A percentile compares a stretch with the other conserved stretches of the same genome.
These are phyloP conservation scores for Beverwykella pulmonaria DNA, from an alignment of 495 filamentous ascomycete genomes.

Conservation along the genomic window DNA sequence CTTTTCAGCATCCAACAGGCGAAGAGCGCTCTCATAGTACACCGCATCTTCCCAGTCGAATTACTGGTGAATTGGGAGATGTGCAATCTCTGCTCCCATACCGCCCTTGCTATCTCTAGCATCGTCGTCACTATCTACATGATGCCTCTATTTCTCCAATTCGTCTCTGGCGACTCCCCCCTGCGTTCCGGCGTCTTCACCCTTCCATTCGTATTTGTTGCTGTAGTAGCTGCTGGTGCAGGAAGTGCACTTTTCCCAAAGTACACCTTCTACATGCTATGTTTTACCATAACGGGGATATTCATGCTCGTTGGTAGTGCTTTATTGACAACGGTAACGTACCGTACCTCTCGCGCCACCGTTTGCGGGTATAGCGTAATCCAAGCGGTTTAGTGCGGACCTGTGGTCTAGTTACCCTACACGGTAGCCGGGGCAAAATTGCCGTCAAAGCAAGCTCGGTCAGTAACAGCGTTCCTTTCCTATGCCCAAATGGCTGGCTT, in stretches of 20 bases:
- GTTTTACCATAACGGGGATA: conserved; percentile 57
- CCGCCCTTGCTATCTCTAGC: conserved; percentile 43
- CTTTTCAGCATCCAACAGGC: conserved; percentile 55
- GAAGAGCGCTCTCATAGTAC: conserved; percentile 55
- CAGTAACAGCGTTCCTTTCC: conserved; percentile 55
- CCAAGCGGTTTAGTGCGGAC: conserved; percentile 57
- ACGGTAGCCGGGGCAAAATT: conserved; percentile 55
- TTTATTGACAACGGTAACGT: conserved; percentile 54
- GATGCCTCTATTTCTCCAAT: conserved; percentile 46
- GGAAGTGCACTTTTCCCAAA: conserved; percentile 57
- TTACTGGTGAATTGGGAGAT: conserved; percentile 51
- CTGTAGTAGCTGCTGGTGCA: conserved; percentile 41
- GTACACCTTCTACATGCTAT: conserved; percentile 60
- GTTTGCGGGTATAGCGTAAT: conserved; percentile 63
- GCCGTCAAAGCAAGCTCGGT: neutral
- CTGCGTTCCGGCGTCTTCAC: conserved; percentile 59
- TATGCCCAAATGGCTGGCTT: conserved; percentile 57
- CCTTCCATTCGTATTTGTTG: conserved; percentile 1
- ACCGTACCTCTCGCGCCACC: conserved; percentile 40
- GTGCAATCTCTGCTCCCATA: conserved; percentile 54
- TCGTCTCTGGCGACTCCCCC: conserved; percentile 53
- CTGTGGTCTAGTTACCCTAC: conserved; percentile 56
- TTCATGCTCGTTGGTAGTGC: conserved; percentile 55
- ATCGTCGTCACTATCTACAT: conserved; percentile 27
- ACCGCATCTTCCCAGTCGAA: conserved; percentile 56